Evolutionary conservation across 202 grass and related monocot genomes (phyloP).

Genomic region (Carex arenaria): DNA sequence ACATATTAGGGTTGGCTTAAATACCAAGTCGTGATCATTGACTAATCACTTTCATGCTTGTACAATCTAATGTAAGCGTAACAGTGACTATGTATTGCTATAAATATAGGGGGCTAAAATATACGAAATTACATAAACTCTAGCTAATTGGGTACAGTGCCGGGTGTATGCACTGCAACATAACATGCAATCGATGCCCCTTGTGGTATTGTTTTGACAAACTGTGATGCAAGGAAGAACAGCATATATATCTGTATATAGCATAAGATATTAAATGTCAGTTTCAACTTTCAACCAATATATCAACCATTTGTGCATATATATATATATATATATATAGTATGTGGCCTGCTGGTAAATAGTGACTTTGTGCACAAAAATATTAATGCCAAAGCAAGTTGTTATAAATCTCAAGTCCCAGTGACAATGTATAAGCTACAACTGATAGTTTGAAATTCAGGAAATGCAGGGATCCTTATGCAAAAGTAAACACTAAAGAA

Average conservation of each 20-base stretch:
- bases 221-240: constrained; percentile 71
- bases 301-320: neutral
- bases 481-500: neutral
- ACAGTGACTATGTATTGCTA: no score
- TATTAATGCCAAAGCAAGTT: neutral
- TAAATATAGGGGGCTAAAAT: no score
- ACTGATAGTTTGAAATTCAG: neutral
- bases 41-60: no score
- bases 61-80: no score
- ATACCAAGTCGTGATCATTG: no score
- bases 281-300: neutral
- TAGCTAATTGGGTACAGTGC: no score
- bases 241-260: constrained; percentile 45
- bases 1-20: no score
- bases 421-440: no score
- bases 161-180: constrained; percentile 68
- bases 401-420: no score
- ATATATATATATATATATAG: no score
- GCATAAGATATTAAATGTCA: neutral
- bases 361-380: neutral
- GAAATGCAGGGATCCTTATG: neutral
- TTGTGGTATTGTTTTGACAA: constrained; percentile 80
- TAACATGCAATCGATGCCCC: constrained; percentile 74
- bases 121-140: no score
- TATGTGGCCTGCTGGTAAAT: neutral